Evolutionary conservation across 2,329 filamentous ascomycete genomes (phyloP).

Genomic region (Penicillium hordei): DNA sequence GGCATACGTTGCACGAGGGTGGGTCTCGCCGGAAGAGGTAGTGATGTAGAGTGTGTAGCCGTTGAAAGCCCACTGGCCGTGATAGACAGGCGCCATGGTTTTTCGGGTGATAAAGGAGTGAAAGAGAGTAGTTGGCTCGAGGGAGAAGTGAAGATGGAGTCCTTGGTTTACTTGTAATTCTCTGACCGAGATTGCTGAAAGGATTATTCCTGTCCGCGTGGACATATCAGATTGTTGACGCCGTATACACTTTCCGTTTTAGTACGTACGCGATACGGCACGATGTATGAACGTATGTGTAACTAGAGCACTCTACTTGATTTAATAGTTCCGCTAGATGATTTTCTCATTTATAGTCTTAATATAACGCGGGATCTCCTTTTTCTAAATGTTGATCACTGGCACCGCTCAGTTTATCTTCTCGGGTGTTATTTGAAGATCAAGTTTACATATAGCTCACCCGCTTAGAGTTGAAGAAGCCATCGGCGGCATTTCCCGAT

Average conservation of each 20-base stretch:
- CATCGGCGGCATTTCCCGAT: not conserved
- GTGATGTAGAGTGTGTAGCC: conserved; percentile 49
- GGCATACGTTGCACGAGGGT: conserved; percentile 47
- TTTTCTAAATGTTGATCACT: not conserved
- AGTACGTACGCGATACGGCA: not conserved
- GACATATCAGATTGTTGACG: not conserved
- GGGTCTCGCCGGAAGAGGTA: conserved; percentile 41
- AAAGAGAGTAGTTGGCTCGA: not conserved
- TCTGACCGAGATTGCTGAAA: too few relatives aligned
- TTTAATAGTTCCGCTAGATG: not conserved
- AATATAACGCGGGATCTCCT: not conserved
- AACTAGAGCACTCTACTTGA: not conserved
- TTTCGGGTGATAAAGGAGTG: too few relatives aligned
- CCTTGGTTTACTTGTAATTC: too few relatives aligned
- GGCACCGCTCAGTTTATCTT: not conserved
- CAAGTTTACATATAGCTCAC: not conserved
- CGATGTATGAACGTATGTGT: not conserved
- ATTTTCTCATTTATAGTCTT: not conserved
- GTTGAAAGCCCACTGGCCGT: conserved; percentile 46
- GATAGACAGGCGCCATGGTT: conserved; percentile 26
- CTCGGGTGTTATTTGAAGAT: not conserved
- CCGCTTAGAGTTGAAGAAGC: not conserved
- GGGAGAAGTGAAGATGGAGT: not conserved
- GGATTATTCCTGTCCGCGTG: too few relatives aligned
- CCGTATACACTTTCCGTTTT: not conserved